Conservation (phyloP, 257 asterid genomes). For the Scutellaria barbata region DNA sequence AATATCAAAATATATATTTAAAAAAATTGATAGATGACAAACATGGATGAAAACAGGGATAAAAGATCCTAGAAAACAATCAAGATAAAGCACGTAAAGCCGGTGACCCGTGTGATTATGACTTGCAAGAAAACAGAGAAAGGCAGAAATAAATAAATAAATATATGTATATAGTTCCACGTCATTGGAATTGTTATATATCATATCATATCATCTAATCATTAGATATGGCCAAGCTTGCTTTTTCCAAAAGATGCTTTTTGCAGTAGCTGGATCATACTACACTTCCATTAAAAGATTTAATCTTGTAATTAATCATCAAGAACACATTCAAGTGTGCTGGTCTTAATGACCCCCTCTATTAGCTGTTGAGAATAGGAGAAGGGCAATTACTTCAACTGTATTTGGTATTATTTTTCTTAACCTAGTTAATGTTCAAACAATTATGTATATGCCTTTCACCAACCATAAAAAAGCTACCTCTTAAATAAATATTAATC, state of each 20-base stretch:
- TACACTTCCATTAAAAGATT: not conserved
- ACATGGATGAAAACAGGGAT: not conserved
- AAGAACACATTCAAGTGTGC: not conserved
- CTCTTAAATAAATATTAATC: too few species aligned
- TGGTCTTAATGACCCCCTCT: not conserved
- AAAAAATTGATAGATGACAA: not conserved
- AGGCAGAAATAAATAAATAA: conserved; percentile 5
- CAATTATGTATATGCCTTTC: too few species aligned
- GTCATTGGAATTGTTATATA: conserved; percentile 10
- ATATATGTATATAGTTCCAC: conserved; percentile 7
- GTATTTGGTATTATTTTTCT: conserved; percentile 12
- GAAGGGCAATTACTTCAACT: not conserved
- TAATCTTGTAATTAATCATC: not conserved
- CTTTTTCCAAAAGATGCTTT: conserved; percentile 12
- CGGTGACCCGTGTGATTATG: conserved; percentile 19
- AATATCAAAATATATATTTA: too few species aligned
- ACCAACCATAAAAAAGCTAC: too few species aligned
- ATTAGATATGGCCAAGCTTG: conserved; percentile 6
- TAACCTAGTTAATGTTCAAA: conserved; percentile 25
- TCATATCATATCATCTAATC: conserved; percentile 25
- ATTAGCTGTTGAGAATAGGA: conserved; percentile 16
- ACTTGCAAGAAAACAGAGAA: conserved; percentile 17
- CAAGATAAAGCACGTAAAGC: not conserved
- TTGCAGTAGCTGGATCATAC: not conserved
- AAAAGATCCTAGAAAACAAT: conserved; percentile 13